Percentiles rank a stretch among this genome's conserved stretches.
These are phyloP conservation scores for Massariosphaeria phaeospora DNA, from an alignment of 495 filamentous ascomycete species.

Conservation along the genomic window DNA sequence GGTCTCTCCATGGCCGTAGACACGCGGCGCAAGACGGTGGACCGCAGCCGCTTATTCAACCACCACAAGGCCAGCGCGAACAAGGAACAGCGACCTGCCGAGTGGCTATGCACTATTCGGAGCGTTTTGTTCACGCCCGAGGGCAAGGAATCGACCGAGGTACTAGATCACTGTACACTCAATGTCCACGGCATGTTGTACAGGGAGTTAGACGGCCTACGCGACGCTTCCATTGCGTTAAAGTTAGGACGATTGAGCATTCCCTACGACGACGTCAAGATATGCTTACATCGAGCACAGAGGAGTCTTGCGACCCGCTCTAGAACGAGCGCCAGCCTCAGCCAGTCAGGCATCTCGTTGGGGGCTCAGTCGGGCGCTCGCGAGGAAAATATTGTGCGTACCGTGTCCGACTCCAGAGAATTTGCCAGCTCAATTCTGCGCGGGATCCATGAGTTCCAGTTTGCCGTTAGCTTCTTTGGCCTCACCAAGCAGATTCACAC, in stretches of 20 bases:
- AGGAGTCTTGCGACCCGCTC: constrained; percentile 37
- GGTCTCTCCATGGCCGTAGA: constrained; percentile 82
- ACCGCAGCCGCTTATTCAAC: constrained; percentile 84
- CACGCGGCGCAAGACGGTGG: constrained; percentile 83
- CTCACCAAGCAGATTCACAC: constrained; percentile 70
- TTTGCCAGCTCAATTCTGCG: constrained; percentile 84
- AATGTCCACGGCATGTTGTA: constrained; percentile 93
- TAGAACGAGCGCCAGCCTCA: constrained; percentile 27
- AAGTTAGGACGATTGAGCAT: constrained; percentile 87
- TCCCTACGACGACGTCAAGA: constrained; percentile 77
- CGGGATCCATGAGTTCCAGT: constrained; percentile 92
- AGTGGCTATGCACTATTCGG: constrained; percentile 85
- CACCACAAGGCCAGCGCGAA: constrained; percentile 66
- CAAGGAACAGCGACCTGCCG: constrained; percentile 69
- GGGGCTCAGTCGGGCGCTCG: constrained; percentile 64
- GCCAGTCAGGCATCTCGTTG: constrained; percentile 56
- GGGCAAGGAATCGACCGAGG: constrained; percentile 76
- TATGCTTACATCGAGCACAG: constrained; percentile 53
- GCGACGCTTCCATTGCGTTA: constrained; percentile 82
- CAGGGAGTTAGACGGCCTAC: constrained; percentile 76
- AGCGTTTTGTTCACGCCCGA: constrained; percentile 85
- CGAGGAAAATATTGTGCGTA: constrained; percentile 72
- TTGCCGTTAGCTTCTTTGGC: constrained; percentile 88
- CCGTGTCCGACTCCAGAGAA: constrained; percentile 88
- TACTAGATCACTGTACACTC: constrained; percentile 80